phyloP scores from a whole-genome alignment of 345 rosid species.

The Carallia pectinifolia region DNA sequence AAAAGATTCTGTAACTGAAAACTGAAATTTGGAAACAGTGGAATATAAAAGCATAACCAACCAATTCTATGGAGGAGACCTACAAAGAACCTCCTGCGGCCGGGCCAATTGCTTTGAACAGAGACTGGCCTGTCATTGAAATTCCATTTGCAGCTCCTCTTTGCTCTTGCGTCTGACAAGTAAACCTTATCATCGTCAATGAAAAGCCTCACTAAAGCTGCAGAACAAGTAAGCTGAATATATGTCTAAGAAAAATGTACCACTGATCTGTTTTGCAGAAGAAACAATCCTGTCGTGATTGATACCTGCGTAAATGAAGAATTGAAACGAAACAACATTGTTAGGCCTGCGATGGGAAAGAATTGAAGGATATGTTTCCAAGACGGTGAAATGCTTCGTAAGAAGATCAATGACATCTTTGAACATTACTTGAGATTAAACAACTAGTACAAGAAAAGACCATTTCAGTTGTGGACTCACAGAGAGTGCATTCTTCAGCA shows the following conservation, averaged over 20 bases:
- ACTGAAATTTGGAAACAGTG: background rate
- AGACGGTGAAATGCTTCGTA: no score
- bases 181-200: background rate
- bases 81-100: constrained; percentile 51
- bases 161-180: constrained; percentile 40
- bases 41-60: background rate
- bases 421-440: no score
- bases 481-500: constrained; percentile 44
- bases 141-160: constrained; percentile 59
- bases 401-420: no score
- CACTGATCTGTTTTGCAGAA: constrained; percentile 55
- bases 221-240: background rate
- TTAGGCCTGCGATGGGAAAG: background rate
- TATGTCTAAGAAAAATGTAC: constrained; percentile 22
- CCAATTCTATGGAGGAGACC: constrained; percentile 11
- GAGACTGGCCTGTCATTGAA: constrained; percentile 49
- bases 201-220: background rate
- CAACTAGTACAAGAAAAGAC: background rate
- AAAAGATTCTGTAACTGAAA: background rate
- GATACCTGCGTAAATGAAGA: constrained; percentile 32
- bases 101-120: constrained; percentile 58
- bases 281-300: constrained; percentile 52
- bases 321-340: background rate
- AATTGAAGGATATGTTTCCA: background rate
- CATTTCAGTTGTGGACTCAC: constrained; percentile 29